A percentile compares a stretch with the other conserved stretches of the same genome.
phyloP scores from a whole-genome alignment of 345 rosid genomes.

The Euclidium syriacum region DNA sequence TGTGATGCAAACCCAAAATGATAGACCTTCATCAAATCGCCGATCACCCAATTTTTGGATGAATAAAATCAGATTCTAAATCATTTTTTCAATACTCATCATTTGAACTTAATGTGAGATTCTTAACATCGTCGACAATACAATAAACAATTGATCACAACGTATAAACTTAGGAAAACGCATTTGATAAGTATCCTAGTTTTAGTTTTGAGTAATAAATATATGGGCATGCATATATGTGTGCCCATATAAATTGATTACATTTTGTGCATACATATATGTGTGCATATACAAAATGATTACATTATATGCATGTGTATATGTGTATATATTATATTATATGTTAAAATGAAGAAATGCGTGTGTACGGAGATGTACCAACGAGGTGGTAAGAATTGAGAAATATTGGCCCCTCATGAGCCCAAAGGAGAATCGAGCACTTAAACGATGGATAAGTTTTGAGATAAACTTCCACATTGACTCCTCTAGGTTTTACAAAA shows the following conservation, averaged over 20 bases:
- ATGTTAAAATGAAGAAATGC: not conserved
- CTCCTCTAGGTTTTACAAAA: slow-evolving; percentile 12
- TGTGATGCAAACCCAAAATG: too few species aligned
- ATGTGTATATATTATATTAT: not conserved
- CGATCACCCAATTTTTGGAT: too few species aligned
- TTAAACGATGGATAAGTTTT: slow-evolving; percentile 1
- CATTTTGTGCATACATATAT: not conserved
- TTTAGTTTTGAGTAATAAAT: not conserved
- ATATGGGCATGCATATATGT: not conserved
- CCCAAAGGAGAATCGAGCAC: slow-evolving; percentile 12
- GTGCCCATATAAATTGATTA: too few species aligned
- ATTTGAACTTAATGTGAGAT: too few species aligned
- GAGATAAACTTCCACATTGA: slow-evolving; percentile 9
- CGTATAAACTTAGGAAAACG: not conserved
- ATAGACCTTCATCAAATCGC: too few species aligned
- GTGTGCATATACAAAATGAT: too few species aligned
- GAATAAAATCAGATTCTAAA: too few species aligned
- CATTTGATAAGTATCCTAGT: not conserved
- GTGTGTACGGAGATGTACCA: slow-evolving; percentile 26
- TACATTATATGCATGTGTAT: not conserved
- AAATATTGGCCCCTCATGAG: slow-evolving; percentile 24
- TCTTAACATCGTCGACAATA: slow-evolving; percentile 3
- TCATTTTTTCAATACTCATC: too few species aligned
- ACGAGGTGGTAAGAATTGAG: slow-evolving; percentile 15
- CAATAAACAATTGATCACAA: not conserved